Evolutionary conservation across 345 rosid genomes (phyloP).

Genomic region (Melaleuca alternifolia): DNA sequence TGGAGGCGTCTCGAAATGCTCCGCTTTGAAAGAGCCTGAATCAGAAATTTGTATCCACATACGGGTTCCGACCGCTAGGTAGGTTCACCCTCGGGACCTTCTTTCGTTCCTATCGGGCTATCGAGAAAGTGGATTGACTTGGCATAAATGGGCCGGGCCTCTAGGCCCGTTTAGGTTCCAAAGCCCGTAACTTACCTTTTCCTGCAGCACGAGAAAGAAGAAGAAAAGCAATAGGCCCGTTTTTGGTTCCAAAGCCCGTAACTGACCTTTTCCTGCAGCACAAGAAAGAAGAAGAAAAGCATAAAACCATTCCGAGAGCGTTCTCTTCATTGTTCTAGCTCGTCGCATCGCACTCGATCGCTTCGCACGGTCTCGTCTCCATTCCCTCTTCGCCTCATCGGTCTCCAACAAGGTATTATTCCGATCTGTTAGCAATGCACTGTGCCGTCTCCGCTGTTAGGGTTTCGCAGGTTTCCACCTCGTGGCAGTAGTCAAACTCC

Average conservation of each 20-base stretch:
- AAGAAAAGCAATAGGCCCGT: too few relatives aligned
- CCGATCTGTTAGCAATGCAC: neutral
- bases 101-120: neutral
- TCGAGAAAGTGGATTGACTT: neutral
- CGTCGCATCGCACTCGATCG: neutral
- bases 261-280: neutral
- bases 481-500: neutral
- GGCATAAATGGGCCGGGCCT: neutral
- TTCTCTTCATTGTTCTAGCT: neutral
- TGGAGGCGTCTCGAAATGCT: neutral
- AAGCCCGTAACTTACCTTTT: neutral
- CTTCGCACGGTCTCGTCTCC: neutral
- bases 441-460: neutral
- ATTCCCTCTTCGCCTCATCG: neutral
- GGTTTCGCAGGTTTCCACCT: neutral
- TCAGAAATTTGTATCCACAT: too few relatives aligned
- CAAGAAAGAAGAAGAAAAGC: neutral
- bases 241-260: neutral
- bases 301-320: neutral
- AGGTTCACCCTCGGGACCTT: too few relatives aligned
- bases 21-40: too few relatives aligned
- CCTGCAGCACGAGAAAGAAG: neutral
- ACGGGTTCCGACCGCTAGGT: too few relatives aligned
- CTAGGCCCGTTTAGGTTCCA: neutral
- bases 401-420: neutral